A percentile compares a stretch with the other conserved stretches of the same genome.
Conservation (phyloP, 805 yeast genomes). For the Citeromyces nyonsensis region DNA sequence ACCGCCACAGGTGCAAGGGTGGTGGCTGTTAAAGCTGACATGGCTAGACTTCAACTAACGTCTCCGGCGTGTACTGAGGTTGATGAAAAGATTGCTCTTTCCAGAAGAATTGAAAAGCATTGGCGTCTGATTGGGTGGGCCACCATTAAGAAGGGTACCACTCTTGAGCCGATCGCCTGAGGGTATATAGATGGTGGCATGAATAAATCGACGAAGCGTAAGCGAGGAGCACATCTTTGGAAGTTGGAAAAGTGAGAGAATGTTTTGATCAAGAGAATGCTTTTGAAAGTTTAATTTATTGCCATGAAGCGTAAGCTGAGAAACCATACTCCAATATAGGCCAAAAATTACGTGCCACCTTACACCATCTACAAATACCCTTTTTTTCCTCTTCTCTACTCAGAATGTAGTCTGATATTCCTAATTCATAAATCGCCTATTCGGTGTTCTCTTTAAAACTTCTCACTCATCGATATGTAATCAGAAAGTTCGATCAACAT, state of each 20-base stretch:
- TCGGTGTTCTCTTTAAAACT: no score
- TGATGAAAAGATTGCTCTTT: constrained; percentile 94
- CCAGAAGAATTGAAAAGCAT: constrained; percentile 98
- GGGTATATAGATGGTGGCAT: not conserved
- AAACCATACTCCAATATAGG: constrained; percentile 42
- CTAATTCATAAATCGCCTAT: no score
- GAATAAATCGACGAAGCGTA: not conserved
- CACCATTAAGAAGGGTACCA: constrained; percentile 86
- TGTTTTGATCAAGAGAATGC: not conserved
- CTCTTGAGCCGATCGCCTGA: constrained; percentile 60
- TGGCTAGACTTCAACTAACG: constrained; percentile 94
- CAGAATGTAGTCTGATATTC: no score
- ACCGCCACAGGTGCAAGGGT: constrained; percentile 99
- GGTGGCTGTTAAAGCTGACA: constrained; percentile 94
- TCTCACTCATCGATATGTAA: no score
- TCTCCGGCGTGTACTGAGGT: constrained; percentile 98
- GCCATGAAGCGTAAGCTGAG: constrained; percentile 16
- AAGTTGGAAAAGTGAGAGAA: not conserved
- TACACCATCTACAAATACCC: no score
- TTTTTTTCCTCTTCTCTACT: no score
- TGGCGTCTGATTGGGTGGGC: constrained; percentile 99
- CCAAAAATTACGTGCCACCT: not conserved
- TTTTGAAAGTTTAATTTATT: not conserved
- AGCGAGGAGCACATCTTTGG: not conserved
- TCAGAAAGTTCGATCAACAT: no score